Percentiles rank a stretch among this genome's conserved stretches.
Conservation (phyloP, 2,329 filamentous ascomycete genomes). For the Colletotrichum gloeosporioides region DNA sequence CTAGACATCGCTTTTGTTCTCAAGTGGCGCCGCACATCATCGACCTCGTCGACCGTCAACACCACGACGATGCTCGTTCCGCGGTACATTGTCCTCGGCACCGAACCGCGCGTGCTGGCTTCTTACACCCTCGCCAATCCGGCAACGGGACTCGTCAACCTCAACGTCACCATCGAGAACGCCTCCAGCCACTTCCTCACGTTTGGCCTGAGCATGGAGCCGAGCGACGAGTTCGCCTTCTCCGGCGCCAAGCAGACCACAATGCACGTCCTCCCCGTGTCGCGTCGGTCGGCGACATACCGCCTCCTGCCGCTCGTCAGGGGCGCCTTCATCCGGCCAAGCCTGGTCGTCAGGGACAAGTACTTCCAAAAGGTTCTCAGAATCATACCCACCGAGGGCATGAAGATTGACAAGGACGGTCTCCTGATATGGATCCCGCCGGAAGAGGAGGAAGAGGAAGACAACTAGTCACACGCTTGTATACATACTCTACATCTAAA, state of each 20-base stretch:
- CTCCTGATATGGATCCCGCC: constrained; percentile 67
- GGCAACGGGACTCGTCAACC: constrained; percentile 41
- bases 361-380: constrained; percentile 92
- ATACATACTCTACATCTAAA: constrained; percentile 17
- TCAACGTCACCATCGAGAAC: constrained; percentile 81
- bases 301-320: constrained; percentile 71
- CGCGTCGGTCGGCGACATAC: constrained; percentile 76
- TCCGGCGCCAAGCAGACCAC: constrained; percentile 84
- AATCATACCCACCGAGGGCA: constrained; percentile 79
- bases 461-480: constrained; percentile 1
- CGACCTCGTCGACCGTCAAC: constrained; percentile 45
- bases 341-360: constrained; percentile 80
- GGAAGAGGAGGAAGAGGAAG: constrained; percentile 34
- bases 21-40: constrained; percentile 70
- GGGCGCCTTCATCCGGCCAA: constrained; percentile 74
- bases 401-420: constrained; percentile 69
- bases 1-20: constrained; percentile 79
- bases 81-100: constrained; percentile 78
- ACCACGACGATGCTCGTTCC: constrained; percentile 78
- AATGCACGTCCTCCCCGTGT: constrained; percentile 82
- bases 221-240: constrained; percentile 91
- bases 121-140: constrained; percentile 51
- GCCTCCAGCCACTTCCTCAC: constrained; percentile 93
- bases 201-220: constrained; percentile 91
- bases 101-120: constrained; percentile 84